These are phyloP conservation scores for Mucor sp. DNA, from an alignment of 371 early-diverging fungal species.

Conservation along the genomic window DNA sequence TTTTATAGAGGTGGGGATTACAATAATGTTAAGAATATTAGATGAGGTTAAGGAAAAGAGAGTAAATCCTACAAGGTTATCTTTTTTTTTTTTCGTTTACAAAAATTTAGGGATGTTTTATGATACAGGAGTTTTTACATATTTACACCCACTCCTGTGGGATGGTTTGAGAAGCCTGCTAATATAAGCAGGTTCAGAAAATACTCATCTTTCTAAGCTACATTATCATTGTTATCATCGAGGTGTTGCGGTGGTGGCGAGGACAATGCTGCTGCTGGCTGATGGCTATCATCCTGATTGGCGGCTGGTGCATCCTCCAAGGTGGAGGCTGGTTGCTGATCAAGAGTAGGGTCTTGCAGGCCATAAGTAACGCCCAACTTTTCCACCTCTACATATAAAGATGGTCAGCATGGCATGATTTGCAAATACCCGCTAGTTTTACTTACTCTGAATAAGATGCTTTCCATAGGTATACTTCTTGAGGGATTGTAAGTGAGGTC, in stretches of 20 bases:
- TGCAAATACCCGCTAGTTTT: neutral
- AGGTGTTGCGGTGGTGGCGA: neutral
- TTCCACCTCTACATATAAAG: slow-evolving; percentile 33
- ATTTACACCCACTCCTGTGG: slow-evolving; percentile 25
- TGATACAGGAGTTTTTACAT: slow-evolving; percentile 27
- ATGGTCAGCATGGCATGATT: neutral
- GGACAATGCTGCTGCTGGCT: neutral
- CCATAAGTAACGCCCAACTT: slow-evolving; percentile 24
- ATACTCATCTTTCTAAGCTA: neutral
- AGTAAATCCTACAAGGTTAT: neutral
- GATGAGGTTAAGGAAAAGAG: neutral
- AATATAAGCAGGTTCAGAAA: neutral
- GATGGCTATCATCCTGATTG: neutral
- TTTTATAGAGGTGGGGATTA: neutral
- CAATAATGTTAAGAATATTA: neutral
- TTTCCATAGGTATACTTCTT: slow-evolving; percentile 97
- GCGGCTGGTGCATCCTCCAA: neutral
- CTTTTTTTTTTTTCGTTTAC: neutral
- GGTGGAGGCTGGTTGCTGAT: neutral
- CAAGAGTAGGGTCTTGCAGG: slow-evolving; percentile 3
- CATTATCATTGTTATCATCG: neutral
- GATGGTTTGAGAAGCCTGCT: neutral
- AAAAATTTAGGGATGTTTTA: slow-evolving; percentile 6
- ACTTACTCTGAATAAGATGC: slow-evolving; percentile 82
- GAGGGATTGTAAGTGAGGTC: slow-evolving; percentile 84